Evolutionary conservation across 352 stramenopile species (phyloP).

Genomic region (Globisporangium canariense): DNA sequence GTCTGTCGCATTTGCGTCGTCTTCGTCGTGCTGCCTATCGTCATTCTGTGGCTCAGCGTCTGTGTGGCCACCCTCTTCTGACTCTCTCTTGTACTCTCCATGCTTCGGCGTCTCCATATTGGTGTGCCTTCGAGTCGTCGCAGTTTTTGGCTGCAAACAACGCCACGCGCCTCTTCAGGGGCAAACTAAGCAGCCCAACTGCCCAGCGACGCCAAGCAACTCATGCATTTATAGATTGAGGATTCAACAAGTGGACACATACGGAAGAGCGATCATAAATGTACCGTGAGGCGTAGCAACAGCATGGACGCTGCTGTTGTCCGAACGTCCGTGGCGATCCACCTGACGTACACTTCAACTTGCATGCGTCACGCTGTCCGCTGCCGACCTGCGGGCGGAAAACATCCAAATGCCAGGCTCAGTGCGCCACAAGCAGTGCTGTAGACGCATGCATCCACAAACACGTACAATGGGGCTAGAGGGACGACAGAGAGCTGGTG

Average conservation of each 20-base stretch:
- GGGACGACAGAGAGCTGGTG: background rate
- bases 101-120: constrained; percentile 2
- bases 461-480: too few relatives aligned
- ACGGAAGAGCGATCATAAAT: background rate
- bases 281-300: background rate
- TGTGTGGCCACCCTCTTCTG: background rate
- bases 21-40: background rate
- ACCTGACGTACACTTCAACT: background rate
- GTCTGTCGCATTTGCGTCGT: background rate
- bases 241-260: background rate
- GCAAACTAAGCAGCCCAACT: background rate
- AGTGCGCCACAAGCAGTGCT: background rate
- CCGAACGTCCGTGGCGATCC: too few relatives aligned
- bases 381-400: background rate
- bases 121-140: background rate
- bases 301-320: background rate
- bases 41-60: constrained; percentile 13
- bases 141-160: background rate
- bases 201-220: background rate
- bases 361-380: background rate
- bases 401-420: background rate
- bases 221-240: background rate
- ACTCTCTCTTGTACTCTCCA: background rate
- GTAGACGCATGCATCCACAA: background rate
- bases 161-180: background rate